Evolutionary conservation across 2,329 filamentous ascomycete species (phyloP).

Genomic region (Claviceps fusiformis): DNA sequence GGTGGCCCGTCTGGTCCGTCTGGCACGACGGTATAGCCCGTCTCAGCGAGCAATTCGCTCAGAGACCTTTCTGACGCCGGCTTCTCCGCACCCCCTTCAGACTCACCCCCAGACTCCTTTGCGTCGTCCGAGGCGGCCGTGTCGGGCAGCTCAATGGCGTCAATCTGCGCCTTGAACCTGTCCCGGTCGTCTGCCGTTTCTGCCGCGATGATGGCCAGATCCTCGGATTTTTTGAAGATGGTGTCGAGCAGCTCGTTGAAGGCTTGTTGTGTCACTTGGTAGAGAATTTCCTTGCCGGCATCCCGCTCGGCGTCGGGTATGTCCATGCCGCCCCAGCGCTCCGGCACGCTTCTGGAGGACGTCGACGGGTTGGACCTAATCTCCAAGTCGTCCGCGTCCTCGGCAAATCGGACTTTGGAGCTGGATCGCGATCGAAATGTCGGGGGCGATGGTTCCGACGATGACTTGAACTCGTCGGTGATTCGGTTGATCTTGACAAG

Average conservation of each 20-base stretch:
- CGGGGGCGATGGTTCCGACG: conserved; percentile 18
- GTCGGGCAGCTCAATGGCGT: conserved; percentile 22
- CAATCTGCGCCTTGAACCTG: conserved; percentile 36
- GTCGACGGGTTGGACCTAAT: conserved; percentile 58
- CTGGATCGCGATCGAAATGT: conserved; percentile 47
- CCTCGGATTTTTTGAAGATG: conserved; percentile 71
- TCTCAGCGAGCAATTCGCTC: conserved; percentile 26
- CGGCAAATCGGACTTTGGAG: conserved; percentile 66
- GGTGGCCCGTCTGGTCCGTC: conserved; percentile 10
- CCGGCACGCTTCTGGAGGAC: conserved; percentile 57
- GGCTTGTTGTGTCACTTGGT: conserved; percentile 77
- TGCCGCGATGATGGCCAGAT: conserved; percentile 55
- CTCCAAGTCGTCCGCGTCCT: conserved; percentile 57
- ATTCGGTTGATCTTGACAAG: conserved; percentile 21
- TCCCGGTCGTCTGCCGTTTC: conserved; percentile 49
- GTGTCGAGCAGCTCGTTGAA: conserved; percentile 86
- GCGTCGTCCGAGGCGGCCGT: conserved; percentile 3
- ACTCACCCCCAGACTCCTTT: background rate
- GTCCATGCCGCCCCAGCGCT: conserved; percentile 66
- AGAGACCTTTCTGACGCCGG: conserved; percentile 14
- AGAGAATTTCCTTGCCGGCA: conserved; percentile 76
- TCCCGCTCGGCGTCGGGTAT: conserved; percentile 71
- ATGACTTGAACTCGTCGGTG: conserved; percentile 28
- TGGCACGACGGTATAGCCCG: conserved; percentile 30
- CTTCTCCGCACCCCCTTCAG: background rate